phyloP scores from a whole-genome alignment of 257 asterid genomes.

The Thymus mandschuricus region DNA sequence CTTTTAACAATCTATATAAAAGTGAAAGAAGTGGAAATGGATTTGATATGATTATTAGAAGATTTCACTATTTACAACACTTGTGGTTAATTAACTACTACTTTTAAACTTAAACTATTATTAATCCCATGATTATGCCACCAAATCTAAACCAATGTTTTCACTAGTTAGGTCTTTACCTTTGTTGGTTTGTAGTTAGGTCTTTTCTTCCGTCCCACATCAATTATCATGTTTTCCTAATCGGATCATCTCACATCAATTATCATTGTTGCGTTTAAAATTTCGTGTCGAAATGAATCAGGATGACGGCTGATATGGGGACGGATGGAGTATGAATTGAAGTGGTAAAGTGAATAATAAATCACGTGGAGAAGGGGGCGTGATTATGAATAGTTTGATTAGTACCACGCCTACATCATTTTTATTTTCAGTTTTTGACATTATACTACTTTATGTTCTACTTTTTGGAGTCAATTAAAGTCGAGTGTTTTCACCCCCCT shows the following conservation, averaged over 20 bases:
- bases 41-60: constrained; percentile 40
- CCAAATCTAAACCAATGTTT: constrained; percentile 25
- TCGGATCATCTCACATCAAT: no score
- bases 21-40: neutral
- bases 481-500: neutral
- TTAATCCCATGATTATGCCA: constrained; percentile 16
- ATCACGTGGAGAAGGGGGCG: constrained; percentile 27
- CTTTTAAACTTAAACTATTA: constrained; percentile 1
- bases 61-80: constrained; percentile 34
- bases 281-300: no score
- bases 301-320: no score
- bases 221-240: no score
- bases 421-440: constrained; percentile 3
- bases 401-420: constrained; percentile 24
- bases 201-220: no score
- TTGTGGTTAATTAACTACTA: constrained; percentile 17
- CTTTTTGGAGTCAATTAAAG: constrained; percentile 16
- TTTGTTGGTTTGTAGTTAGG: neutral
- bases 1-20: neutral
- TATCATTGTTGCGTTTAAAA: no score
- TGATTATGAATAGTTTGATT: constrained; percentile 23
- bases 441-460: constrained; percentile 16
- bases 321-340: neutral
- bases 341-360: neutral
- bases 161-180: neutral